Conservation (phyloP, 1,139 yeast species). For the Pichia sp. region DNA sequence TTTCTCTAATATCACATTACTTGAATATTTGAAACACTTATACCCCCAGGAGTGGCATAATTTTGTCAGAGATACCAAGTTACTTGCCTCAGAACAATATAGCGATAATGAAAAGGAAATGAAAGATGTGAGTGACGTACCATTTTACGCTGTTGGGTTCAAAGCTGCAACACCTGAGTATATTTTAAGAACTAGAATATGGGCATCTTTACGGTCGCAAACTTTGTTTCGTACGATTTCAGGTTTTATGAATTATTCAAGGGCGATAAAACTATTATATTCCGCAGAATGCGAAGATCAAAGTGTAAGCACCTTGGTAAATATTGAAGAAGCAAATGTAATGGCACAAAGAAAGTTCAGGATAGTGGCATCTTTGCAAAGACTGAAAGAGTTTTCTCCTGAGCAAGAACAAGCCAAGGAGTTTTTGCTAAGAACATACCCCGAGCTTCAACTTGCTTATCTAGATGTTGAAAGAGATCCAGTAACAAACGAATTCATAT, state of each 20-base stretch:
- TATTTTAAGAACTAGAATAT: constrained; percentile 48
- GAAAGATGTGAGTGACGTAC: constrained; percentile 79
- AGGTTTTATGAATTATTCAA: constrained; percentile 54
- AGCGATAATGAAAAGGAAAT: constrained; percentile 53
- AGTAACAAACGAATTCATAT: constrained; percentile 36
- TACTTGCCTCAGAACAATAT: constrained; percentile 88
- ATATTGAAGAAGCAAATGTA: constrained; percentile 36
- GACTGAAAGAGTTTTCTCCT: constrained; percentile 45
- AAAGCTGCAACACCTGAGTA: constrained; percentile 53
- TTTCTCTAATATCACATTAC: constrained; percentile 90
- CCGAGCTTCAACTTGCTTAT: constrained; percentile 56
- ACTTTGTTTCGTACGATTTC: constrained; percentile 52
- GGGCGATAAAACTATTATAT: constrained; percentile 39
- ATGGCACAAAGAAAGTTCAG: constrained; percentile 63
- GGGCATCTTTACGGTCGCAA: constrained; percentile 57
- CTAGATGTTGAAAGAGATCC: constrained; percentile 46
- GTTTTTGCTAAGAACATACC: constrained; percentile 55
- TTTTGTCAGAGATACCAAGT: constrained; percentile 96
- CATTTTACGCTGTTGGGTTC: constrained; percentile 76
- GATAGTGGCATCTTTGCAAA: constrained; percentile 69
- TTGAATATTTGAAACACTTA: constrained; percentile 94
- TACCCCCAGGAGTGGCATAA: constrained; percentile 99
- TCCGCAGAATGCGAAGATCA: constrained; percentile 38
- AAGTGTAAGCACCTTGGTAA: constrained; percentile 29
- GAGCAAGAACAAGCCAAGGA: constrained; percentile 56